Evolutionary conservation across 345 rosid species (phyloP), one percentile per base, ranked within the genome.

Genomic region (Heritiera littoralis): DNA sequence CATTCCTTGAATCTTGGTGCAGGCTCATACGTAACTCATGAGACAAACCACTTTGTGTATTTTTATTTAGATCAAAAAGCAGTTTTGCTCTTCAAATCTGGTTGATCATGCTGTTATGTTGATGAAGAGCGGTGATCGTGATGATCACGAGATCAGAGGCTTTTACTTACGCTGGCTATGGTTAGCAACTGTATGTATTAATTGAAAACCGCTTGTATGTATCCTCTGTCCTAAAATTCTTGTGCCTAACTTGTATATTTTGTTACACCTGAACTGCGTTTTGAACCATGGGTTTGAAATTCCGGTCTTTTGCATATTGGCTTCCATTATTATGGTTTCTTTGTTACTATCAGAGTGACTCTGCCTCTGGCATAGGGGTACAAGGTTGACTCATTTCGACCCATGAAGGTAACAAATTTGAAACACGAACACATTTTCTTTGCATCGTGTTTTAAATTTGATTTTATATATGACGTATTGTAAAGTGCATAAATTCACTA

Each of bases 1-100:
- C 8, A 35, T 52, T 69, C 30, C n/a, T 76, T 30, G 48, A 2
- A 56, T 45, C 66, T 84, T 75, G 45, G 54, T 72, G 56, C 91
- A 95, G 99, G 99, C 76, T 95, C 99, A 35, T 93, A 95, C 20
- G 99, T 95, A 79, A 95, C 99, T 20, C 99, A 95, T 9, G 99
- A 95, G 88, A 95, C 99, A 32, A 92, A 95, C 89, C 96, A 91
- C 90, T 93, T 95, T 72, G 92, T 95, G 45, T 95, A 95, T 86
- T 95, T 95, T 87, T 93, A 93, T 83, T 87, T 93, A 81, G 99
- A 93, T 77, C 94, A 95, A 84, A 95, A 91, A 83, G 98, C 98
- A 13, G 90, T 95, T 77, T 87, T 93, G 81, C 92, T 95, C 80
- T 95, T 95, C 97, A 95, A 95, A 87, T 95, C 99, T 0, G 99